Evolutionary conservation across 148 eudicot genomes (phyloP).

Genomic region (Pouteria glomerata): DNA sequence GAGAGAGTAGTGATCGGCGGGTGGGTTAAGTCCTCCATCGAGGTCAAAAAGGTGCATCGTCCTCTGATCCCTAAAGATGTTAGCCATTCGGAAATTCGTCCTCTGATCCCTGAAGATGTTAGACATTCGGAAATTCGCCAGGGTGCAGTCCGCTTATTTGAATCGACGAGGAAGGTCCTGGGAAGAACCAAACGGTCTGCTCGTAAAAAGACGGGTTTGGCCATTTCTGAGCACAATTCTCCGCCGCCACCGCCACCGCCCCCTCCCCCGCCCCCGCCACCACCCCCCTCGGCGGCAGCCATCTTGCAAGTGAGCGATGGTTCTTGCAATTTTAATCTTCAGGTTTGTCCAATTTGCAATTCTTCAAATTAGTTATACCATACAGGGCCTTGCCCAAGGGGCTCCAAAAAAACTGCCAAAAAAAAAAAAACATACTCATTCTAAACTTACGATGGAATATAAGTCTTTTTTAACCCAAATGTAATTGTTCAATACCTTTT

Average conservation of each 20-base stretch:
- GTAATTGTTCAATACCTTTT: too few species aligned
- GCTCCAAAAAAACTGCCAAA: too few species aligned
- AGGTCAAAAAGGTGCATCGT: conserved; percentile 41
- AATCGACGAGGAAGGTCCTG: conserved; percentile 55
- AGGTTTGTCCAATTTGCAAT: conserved; percentile 36
- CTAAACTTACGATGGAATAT: too few species aligned
- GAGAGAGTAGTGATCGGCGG: conserved; percentile 73
- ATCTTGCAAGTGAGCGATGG: conserved; percentile 79
- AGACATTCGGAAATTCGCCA: too few species aligned
- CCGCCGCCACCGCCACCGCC: conserved; percentile 38
- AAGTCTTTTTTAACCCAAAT: too few species aligned
- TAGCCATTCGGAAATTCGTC: conserved; percentile 59
- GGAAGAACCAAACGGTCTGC: conserved; percentile 33
- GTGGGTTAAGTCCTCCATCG: conserved; percentile 86
- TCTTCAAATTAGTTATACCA: too few species aligned
- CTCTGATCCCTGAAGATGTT: too few species aligned
- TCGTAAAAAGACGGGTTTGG: conserved; percentile 31
- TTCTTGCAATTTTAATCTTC: conserved; percentile 59
- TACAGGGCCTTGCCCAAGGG: too few species aligned
- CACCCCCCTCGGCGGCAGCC: conserved; percentile 33
- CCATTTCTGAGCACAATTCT: conserved; percentile 11
- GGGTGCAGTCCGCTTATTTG: conserved; percentile 47
- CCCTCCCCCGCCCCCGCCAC: conserved; percentile 37
- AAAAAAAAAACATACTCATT: too few species aligned
- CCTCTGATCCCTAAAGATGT: conserved; percentile 34